A percentile compares a stretch with the other conserved stretches of the same genome.
Evolutionary conservation across 2,329 filamentous ascomycete genomes (phyloP).

Genomic region (Cladosporium sp.): DNA sequence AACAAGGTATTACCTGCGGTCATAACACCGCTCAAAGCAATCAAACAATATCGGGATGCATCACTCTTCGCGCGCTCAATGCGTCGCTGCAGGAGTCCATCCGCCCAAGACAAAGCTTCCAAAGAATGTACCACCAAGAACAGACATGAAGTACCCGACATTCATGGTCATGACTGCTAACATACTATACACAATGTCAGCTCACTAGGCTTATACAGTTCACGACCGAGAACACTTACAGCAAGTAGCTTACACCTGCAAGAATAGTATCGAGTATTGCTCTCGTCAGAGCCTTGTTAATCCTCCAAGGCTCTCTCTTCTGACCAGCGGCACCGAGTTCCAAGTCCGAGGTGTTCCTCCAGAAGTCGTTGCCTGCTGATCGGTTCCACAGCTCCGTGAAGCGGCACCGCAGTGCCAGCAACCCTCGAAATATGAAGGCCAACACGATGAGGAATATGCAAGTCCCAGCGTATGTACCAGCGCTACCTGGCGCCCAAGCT

Average conservation of each 20-base stretch:
- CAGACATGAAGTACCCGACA: conserved; percentile 75
- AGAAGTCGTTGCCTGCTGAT: background rate
- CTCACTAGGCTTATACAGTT: background rate
- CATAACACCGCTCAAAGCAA: background rate
- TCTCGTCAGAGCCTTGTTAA: conserved; percentile 73
- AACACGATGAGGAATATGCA: conserved; percentile 86
- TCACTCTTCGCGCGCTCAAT: background rate
- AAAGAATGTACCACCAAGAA: conserved; percentile 72
- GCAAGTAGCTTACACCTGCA: conserved; percentile 73
- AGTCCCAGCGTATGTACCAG: conserved; percentile 76
- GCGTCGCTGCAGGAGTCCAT: conserved; percentile 24
- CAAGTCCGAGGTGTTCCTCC: conserved; percentile 1
- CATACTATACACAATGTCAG: conserved; percentile 61
- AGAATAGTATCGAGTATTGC: conserved; percentile 69
- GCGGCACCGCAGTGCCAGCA: conserved; percentile 30
- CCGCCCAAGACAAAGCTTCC: conserved; percentile 50
- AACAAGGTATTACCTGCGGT: background rate
- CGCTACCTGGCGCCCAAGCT: conserved; percentile 68
- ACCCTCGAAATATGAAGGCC: conserved; percentile 64
- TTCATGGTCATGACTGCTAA: conserved; percentile 87
- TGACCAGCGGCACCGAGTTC: background rate
- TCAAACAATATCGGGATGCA: background rate
- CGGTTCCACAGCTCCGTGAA: conserved; percentile 22
- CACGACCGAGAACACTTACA: conserved; percentile 59
- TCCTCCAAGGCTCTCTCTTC: conserved; percentile 60